Conservation (phyloP, 495 filamentous ascomycete genomes). For the Xylaria flabelliformis region DNA sequence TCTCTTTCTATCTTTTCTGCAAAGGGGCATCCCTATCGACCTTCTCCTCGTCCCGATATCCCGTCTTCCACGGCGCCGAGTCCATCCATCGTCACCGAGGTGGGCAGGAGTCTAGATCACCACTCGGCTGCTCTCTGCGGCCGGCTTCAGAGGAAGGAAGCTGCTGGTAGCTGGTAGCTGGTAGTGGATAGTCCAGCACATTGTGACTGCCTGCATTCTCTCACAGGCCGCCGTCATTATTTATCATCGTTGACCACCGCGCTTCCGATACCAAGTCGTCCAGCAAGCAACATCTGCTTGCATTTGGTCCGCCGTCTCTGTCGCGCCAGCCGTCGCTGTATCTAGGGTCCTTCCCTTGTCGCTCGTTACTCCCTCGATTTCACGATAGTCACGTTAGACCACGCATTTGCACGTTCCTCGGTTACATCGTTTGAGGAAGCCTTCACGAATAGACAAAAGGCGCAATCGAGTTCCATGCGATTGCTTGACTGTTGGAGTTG, state of each 20-base stretch:
- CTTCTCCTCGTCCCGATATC: neutral
- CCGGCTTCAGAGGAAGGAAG: slow-evolving; percentile 25
- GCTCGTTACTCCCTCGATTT: slow-evolving; percentile 37
- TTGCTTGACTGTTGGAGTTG: slow-evolving; percentile 22
- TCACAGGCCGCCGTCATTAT: neutral
- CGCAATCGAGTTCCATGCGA: slow-evolving; percentile 15
- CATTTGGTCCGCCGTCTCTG: slow-evolving; percentile 3
- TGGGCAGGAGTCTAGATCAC: slow-evolving; percentile 9
- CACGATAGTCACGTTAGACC: slow-evolving; percentile 22
- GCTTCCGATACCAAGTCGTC: neutral
- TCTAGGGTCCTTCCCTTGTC: slow-evolving; percentile 32
- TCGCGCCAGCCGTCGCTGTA: slow-evolving; percentile 20
- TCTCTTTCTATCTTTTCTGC: slow-evolving; percentile 20
- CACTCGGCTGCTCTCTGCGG: slow-evolving; percentile 22
- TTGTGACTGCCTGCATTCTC: neutral
- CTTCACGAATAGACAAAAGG: slow-evolving; percentile 30
- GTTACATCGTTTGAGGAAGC: neutral
- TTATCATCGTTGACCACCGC: slow-evolving; percentile 3
- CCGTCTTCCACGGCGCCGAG: slow-evolving; percentile 9
- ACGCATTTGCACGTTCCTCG: slow-evolving; percentile 6
- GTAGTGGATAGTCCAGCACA: slow-evolving; percentile 9
- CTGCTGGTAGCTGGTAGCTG: neutral
- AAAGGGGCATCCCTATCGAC: slow-evolving; percentile 15
- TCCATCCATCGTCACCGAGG: slow-evolving; percentile 9
- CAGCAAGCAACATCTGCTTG: neutral